Evolutionary conservation across 2,329 filamentous ascomycete genomes (phyloP), one percentile per base, ranked within the genome.

Genomic region (Colletotrichum salicis): DNA sequence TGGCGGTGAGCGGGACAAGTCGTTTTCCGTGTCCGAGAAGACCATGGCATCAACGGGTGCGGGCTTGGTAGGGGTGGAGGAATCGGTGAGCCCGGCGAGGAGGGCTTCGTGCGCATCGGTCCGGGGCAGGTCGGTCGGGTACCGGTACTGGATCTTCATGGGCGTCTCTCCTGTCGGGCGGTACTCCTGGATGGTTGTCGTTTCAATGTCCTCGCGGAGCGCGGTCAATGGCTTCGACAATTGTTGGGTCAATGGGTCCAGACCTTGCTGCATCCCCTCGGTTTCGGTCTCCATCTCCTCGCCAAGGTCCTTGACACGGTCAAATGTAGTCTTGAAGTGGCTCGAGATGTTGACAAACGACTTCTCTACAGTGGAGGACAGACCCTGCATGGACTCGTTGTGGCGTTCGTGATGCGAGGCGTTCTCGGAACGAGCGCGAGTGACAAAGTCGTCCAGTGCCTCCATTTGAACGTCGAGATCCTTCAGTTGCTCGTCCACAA

Each of bases 401-500:
- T 97, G 93, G 31, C 88, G 87, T 31, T 90, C 86, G 79, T 96
- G 92, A 78, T 97, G 94, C 22, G 86, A 86, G 35, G 92, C 90
- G 79, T 97, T 98, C 77, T 97, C 93, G 1, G 89, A 89, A 72
- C 92, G 90, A 61, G 97, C 95, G 37, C 93, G 91, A 37, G 92
- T 88, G 51, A 98, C 94, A 76, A 98, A 97, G 75, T 96, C 94
- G 77, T 98, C 96, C 8, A 99, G 88, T 1, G 94, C 93, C 68
- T 91, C 90, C 89, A 99, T 95, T 81, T 98, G 94, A n/a, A 87
- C 88, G 72, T 93, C 92, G 78, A 99, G 92, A 75, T 97, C 94
- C 67, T 89, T 88, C 84, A 97, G 93, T 82, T 99, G 96, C 69
- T 93, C 92, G 77, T 96, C 93, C 13, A 98, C 95, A 70, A 97